Percentiles rank a stretch among this genome's conserved stretches.
These are phyloP conservation scores for Quercus dentata DNA, from an alignment of 306 rosid species.

Conservation along the genomic window DNA sequence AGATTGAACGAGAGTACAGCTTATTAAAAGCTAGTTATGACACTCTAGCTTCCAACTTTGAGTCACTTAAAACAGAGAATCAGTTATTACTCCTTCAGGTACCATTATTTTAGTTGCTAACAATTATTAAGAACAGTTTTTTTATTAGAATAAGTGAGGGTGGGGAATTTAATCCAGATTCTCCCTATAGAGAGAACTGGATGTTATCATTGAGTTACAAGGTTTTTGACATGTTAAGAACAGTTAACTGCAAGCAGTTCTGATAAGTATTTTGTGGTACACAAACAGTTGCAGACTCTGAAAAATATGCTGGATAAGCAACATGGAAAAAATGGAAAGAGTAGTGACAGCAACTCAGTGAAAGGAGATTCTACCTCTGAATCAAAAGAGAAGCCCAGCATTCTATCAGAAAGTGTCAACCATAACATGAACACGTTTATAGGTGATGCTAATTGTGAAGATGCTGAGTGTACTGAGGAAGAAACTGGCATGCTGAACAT, in stretches of 20 bases:
- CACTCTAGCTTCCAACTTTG: conserved; percentile 55
- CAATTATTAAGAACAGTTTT: background rate
- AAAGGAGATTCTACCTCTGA: conserved; percentile 33
- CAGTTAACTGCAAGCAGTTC: background rate
- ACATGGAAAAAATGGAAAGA: conserved; percentile 27
- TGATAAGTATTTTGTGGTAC: background rate
- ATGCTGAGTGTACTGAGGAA: conserved; percentile 51
- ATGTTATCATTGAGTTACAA: too few relatives aligned
- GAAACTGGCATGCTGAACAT: conserved; percentile 43
- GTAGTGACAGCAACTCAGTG: conserved; percentile 48
- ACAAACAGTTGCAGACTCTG: conserved; percentile 67
- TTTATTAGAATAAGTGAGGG: too few relatives aligned
- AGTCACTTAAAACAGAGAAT: conserved; percentile 68
- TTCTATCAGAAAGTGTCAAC: conserved; percentile 36
- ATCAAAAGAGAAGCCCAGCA: conserved; percentile 43
- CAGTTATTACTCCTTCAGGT: conserved; percentile 71
- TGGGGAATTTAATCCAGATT: background rate
- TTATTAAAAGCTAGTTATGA: conserved; percentile 50
- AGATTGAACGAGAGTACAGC: conserved; percentile 57
- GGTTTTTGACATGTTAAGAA: background rate
- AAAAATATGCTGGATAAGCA: conserved; percentile 43
- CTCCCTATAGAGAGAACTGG: background rate
- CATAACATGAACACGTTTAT: background rate
- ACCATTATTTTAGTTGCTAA: conserved; percentile 1
- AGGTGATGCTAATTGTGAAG: conserved; percentile 19